phyloP scores from a whole-genome alignment of 1,139 yeast genomes.

The Kazachstania sp. region DNA sequence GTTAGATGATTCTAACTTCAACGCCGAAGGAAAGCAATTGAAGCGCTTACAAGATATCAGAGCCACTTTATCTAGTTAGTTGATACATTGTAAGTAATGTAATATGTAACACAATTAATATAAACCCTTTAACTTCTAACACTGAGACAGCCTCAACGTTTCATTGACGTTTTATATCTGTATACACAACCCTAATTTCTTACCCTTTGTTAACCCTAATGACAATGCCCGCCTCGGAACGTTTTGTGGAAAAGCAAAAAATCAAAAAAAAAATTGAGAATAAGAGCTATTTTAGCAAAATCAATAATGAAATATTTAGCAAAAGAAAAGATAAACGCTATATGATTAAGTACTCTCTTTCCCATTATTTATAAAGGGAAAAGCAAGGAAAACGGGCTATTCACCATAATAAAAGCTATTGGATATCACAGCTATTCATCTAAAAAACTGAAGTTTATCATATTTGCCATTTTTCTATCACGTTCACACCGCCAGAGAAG shows the following conservation, averaged over 20 bases:
- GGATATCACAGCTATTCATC: background rate
- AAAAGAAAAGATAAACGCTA: too few relatives aligned
- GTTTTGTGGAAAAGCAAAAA: background rate
- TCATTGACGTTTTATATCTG: too few relatives aligned
- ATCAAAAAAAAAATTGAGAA: background rate
- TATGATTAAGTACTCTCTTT: too few relatives aligned
- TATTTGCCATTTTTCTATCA: background rate
- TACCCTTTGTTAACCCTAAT: too few relatives aligned
- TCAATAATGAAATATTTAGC: background rate
- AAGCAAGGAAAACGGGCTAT: too few relatives aligned
- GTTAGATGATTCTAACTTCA: slow-evolving; percentile 14
- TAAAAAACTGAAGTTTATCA: background rate
- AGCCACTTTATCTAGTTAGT: background rate
- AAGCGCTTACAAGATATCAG: background rate
- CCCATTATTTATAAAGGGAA: too few relatives aligned
- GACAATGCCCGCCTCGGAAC: background rate
- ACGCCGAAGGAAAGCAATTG: background rate
- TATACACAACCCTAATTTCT: too few relatives aligned
- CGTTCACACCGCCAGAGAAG: background rate
- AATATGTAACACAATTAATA: background rate
- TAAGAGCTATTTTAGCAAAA: background rate
- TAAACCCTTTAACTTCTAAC: too few relatives aligned
- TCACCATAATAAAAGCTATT: background rate
- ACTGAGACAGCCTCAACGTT: too few relatives aligned
- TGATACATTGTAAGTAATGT: background rate